Evolutionary conservation across 2,329 filamentous ascomycete genomes (phyloP).

Genomic region (Fusarium heterosporum): DNA sequence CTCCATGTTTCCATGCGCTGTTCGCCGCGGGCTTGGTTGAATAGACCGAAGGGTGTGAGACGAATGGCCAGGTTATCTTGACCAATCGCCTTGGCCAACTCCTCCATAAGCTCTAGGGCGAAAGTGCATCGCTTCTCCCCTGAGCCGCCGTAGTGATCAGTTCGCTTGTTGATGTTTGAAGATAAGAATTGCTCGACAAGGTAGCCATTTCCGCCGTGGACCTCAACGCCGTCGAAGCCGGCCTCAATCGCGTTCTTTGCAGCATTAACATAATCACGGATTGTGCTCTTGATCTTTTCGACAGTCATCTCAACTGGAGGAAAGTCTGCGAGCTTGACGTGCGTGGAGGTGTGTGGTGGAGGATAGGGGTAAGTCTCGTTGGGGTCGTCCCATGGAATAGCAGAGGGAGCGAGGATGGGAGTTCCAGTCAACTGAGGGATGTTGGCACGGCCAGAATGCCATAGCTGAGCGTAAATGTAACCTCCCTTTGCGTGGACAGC

Average conservation of each 20-base stretch:
- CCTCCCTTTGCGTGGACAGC: slow-evolving; percentile 71
- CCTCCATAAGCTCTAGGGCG: slow-evolving; percentile 65
- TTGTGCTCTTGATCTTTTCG: slow-evolving; percentile 55
- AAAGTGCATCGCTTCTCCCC: slow-evolving; percentile 59
- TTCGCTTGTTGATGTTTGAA: slow-evolving; percentile 53
- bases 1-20: slow-evolving; percentile 66
- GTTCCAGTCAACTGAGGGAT: slow-evolving; percentile 54
- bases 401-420: slow-evolving; percentile 54
- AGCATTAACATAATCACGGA: slow-evolving; percentile 48
- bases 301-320: slow-evolving; percentile 52
- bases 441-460: slow-evolving; percentile 55
- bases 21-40: slow-evolving; percentile 62
- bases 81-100: slow-evolving; percentile 57
- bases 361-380: slow-evolving; percentile 56
- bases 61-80: slow-evolving; percentile 59
- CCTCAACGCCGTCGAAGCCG: slow-evolving; percentile 61
- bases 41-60: slow-evolving; percentile 62
- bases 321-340: slow-evolving; percentile 53
- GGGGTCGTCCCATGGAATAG: slow-evolving; percentile 59
- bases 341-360: slow-evolving; percentile 50
- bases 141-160: slow-evolving; percentile 52
- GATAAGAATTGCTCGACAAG: slow-evolving; percentile 56
- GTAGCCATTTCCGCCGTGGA: slow-evolving; percentile 57
- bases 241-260: slow-evolving; percentile 62
- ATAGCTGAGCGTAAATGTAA: slow-evolving; percentile 73